These are phyloP conservation scores for Pythium scleroteichum DNA, from an alignment of 352 stramenopile genomes.

Conservation along the genomic window DNA sequence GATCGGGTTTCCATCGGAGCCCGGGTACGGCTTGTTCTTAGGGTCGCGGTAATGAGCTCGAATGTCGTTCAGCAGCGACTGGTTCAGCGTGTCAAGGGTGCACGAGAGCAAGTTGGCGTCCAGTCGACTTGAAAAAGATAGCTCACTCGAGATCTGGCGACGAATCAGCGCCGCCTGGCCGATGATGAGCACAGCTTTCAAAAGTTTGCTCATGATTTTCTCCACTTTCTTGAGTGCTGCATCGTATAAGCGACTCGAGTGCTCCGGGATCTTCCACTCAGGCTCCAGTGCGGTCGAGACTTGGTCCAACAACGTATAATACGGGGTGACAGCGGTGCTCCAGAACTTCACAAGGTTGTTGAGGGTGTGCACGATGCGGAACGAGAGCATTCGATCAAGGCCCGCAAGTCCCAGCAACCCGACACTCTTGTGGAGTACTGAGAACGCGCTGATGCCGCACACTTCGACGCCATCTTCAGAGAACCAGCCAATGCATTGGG, in stretches of 20 bases:
- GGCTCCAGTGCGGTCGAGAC: conserved; percentile 81
- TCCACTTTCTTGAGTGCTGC: conserved; percentile 92
- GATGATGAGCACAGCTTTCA: conserved; percentile 92
- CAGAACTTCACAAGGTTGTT: conserved; percentile 95
- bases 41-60: conserved; percentile 83
- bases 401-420: conserved; percentile 90
- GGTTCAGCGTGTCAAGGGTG: conserved; percentile 90
- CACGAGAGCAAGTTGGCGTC: conserved; percentile 91
- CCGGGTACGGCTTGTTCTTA: conserved; percentile 80
- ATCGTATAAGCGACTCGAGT: conserved; percentile 87
- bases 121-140: conserved; percentile 88
- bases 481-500: conserved; percentile 94
- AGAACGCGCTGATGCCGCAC: conserved; percentile 89
- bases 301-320: conserved; percentile 89
- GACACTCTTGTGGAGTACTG: conserved; percentile 89
- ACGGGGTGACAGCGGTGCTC: conserved; percentile 84
- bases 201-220: conserved; percentile 93
- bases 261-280: conserved; percentile 88
- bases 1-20: conserved; percentile 76
- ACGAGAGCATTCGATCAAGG: conserved; percentile 92
- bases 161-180: conserved; percentile 94
- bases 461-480: conserved; percentile 81
- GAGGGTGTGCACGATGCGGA: conserved; percentile 91
- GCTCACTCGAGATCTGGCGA: conserved; percentile 90
- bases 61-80: conserved; percentile 89